Evolutionary conservation across 768 basidiomycete genomes (phyloP).

Genomic region (Myochromella boudieri): DNA sequence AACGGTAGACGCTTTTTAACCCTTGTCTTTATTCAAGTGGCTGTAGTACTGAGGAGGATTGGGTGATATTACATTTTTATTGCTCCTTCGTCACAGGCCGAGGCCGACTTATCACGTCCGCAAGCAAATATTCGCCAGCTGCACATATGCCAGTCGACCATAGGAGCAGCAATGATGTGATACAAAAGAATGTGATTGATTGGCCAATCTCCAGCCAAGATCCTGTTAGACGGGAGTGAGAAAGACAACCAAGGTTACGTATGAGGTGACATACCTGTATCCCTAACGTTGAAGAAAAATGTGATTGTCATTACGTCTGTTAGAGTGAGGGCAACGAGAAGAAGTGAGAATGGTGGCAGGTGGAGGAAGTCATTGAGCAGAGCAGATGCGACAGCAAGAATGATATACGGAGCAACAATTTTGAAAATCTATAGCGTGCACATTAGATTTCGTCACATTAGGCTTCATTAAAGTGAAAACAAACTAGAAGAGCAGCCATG

Average conservation of each 20-base stretch:
- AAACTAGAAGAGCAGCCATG: slow-evolving; percentile 73
- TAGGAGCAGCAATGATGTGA: slow-evolving; percentile 73
- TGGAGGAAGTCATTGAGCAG: slow-evolving; percentile 64
- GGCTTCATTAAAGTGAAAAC: slow-evolving; percentile 14
- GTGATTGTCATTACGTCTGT: slow-evolving; percentile 81
- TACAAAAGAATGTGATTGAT: slow-evolving; percentile 85
- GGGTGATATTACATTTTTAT: too few species aligned
- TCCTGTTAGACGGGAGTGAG: slow-evolving; percentile 35
- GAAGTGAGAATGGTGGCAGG: slow-evolving; percentile 78
- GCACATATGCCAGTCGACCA: slow-evolving; percentile 80
- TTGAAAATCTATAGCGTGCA: slow-evolving; percentile 64
- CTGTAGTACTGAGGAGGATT: too few species aligned
- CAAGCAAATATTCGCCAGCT: slow-evolving; percentile 71
- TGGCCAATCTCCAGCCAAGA: slow-evolving; percentile 91
- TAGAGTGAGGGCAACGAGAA: slow-evolving; percentile 73
- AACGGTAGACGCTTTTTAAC: too few species aligned
- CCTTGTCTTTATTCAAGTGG: too few species aligned
- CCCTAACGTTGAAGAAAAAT: slow-evolving; percentile 83
- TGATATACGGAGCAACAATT: slow-evolving; percentile 77
- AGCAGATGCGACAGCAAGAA: slow-evolving; percentile 69
- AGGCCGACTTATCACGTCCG: slow-evolving; percentile 33
- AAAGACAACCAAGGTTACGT: background rate
- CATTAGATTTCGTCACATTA: background rate
- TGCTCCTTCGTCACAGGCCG: too few species aligned
- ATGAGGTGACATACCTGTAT: slow-evolving; percentile 52